Conservation (phyloP, 768 basidiomycete species). For the Tephrocybe sp. region DNA sequence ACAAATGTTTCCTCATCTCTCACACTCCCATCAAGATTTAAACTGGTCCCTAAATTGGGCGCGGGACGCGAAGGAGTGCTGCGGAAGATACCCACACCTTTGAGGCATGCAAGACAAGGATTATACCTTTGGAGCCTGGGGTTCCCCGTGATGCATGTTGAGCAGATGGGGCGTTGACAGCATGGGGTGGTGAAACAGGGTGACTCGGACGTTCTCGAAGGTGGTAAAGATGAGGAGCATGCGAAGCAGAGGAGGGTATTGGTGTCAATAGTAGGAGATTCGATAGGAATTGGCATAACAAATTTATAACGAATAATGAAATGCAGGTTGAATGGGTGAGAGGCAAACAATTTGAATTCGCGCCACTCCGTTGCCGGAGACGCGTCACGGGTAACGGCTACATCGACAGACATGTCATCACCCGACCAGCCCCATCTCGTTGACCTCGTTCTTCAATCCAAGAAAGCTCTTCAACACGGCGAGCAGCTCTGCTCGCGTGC, state of each 20-base stretch:
- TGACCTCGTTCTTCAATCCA: conserved; percentile 75
- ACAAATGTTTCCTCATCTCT: conserved; percentile 64
- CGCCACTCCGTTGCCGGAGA: neutral
- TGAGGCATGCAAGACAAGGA: conserved; percentile 70
- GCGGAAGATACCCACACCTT: conserved; percentile 45
- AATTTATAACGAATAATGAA: too few species aligned
- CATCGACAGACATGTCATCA: conserved; percentile 16
- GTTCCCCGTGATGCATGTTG: conserved; percentile 52
- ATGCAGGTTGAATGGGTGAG: neutral
- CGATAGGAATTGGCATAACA: too few species aligned
- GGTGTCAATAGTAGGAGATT: conserved; percentile 10
- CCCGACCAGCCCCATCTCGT: conserved; percentile 62
- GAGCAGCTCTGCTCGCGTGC: conserved; percentile 73
- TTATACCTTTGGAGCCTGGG: conserved; percentile 65
- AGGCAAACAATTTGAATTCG: neutral
- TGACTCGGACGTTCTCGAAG: conserved; percentile 21
- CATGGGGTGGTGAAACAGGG: conserved; percentile 52
- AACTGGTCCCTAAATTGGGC: neutral
- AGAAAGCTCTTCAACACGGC: conserved; percentile 78
- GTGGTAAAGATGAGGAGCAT: conserved; percentile 58
- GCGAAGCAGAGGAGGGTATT: conserved; percentile 51
- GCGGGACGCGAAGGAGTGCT: conserved; percentile 4
- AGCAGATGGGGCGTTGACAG: conserved; percentile 66
- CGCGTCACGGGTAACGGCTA: conserved; percentile 1
- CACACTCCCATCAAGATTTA: conserved; percentile 52